These are phyloP conservation scores for Hymenoscyphus salicellus DNA, from an alignment of 2,329 filamentous ascomycete genomes.

Conservation along the genomic window DNA sequence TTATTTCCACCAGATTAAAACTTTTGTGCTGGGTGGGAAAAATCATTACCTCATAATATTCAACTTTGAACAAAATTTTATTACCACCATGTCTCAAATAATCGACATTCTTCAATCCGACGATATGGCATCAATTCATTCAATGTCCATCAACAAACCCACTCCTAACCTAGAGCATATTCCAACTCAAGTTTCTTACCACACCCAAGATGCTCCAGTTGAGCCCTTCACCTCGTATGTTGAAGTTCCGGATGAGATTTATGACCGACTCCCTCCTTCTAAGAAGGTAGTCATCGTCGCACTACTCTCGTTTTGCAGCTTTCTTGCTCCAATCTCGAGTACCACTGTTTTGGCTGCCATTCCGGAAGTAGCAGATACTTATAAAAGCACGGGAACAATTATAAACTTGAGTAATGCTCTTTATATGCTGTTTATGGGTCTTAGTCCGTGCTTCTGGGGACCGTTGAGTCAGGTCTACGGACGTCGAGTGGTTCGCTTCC, in stretches of 20 bases:
- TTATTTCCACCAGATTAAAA: conserved; percentile 14
- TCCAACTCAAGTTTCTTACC: conserved; percentile 27
- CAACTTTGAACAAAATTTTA: conserved; percentile 12
- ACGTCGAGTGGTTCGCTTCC: conserved; percentile 49
- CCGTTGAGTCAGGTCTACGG: conserved; percentile 67
- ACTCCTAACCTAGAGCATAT: conserved; percentile 21
- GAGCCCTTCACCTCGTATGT: conserved; percentile 30
- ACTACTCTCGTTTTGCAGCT: conserved; percentile 70
- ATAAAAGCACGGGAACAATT: conserved; percentile 62
- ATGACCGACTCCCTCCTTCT: conserved; percentile 58
- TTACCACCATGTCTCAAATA: conserved; percentile 24
- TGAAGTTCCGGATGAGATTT: conserved; percentile 50
- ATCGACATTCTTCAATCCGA: conserved; percentile 13
- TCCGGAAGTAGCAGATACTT: conserved; percentile 68
- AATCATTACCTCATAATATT: conserved; percentile 3
- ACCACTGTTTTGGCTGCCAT: conserved; percentile 71
- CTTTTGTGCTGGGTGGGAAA: conserved; percentile 7
- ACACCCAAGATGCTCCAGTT: conserved; percentile 33
- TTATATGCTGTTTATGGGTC: conserved; percentile 72
- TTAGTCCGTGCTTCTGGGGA: conserved; percentile 68
- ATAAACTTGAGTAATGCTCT: conserved; percentile 73
- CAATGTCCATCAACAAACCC: conserved; percentile 16
- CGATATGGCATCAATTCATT: conserved; percentile 25
- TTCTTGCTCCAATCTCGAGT: conserved; percentile 71
- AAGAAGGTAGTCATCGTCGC: conserved; percentile 66